Base-by-base conservation (phyloP, 2,329 filamentous ascomycete genomes). In the Colletotrichum spaethianum region DNA sequence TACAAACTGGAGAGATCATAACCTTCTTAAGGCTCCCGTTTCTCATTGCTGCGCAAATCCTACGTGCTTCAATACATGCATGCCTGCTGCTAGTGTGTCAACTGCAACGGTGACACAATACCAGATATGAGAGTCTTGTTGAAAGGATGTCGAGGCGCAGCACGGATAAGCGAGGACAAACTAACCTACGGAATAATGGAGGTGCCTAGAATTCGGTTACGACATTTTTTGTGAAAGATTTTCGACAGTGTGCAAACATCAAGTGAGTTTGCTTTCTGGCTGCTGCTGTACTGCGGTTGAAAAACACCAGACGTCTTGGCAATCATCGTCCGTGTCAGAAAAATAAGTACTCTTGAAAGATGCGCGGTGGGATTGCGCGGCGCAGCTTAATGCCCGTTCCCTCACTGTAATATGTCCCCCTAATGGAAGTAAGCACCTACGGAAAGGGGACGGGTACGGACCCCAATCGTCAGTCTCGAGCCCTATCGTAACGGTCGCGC, bases 391-490 rank as follows among this genome's bases (percentile, higher is more conserved):
- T n/a, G 57, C 26, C 11, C 28, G 28, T 36, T 23, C 42, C 42
- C 4, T 42, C 48, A 6, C 18, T 26, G 28, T 23, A 28, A 20
- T 28, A 7, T 23, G n/a, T 31, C 3, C 16, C 12, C 12, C 26
- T 23, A 1, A 36, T n/a, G 28, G 23, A 3, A 11, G 26, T 36
- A 55, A 42, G 62, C 52, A 11, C 62, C 44, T 38, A 50, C 36
- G 61, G 53, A 28, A 18, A 52, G 36, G 62, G n/a, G 44, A 64
- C 67, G 61, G 67, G 52, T 42, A 65, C 62, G 67, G 67, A 70
- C 20, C 60, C 11, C 18, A 26, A 57, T 40, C 33, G 16, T 16
- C 36, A 20, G 31, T 23, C 6, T 20, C 6, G 44, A 33, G 42
- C 20, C 16, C 42, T 28, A 26, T 48, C 28, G n/a, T n/a, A 62